Base-by-base conservation (phyloP, 2,329 filamentous ascomycete species). In the Fusarium nelsonii region DNA sequence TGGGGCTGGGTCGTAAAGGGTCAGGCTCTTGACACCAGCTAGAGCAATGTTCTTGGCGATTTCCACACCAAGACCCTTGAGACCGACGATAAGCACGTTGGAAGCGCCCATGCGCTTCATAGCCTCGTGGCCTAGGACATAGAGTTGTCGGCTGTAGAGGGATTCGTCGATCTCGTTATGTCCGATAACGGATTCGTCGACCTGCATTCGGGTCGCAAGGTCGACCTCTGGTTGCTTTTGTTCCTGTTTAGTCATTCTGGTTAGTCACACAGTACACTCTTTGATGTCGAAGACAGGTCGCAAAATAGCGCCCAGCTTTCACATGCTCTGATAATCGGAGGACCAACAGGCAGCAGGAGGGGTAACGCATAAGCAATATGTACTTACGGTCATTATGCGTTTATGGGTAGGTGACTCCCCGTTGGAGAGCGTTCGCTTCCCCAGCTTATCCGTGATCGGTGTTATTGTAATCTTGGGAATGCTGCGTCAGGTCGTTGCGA, bases 81-180 rank as follows among this genome's bases (percentile, higher is more conserved):
- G 84, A 69, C 96, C 96, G 67, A 95, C 92, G 58, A 99, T 87
- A 54, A 99, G 91, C 63, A 99, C 88, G 78, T 98, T 97, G 57
- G 96, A 98, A 66, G 94, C 92, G 76, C 94, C 89, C 96, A 99
- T 99, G 76, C 96, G 94, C 87, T 97, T 98, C 96, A 99, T 99
- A 71, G 96, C 96, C 81, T 91, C 89, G 75, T 91, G 89, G 69
- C 89, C 89, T 52, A 91, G 80, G 64, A 91, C 90, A 77, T 91
- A 91, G 73, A 92, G 89, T 81, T 92, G 90, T 77, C 90, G 86
- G 78, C 89, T 91, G 84, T 92, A 92, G 73, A 92, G 88, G 58
- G 89, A 90, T 78, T 92, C 90, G 74, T 92, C 90, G 83, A 92
- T 92, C 69, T 90, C 88, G 77, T 77, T 82, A 62, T 80, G 80